Evolutionary conservation across 1,139 yeast genomes (phyloP).

Genomic region (Candida tunisiensis): DNA sequence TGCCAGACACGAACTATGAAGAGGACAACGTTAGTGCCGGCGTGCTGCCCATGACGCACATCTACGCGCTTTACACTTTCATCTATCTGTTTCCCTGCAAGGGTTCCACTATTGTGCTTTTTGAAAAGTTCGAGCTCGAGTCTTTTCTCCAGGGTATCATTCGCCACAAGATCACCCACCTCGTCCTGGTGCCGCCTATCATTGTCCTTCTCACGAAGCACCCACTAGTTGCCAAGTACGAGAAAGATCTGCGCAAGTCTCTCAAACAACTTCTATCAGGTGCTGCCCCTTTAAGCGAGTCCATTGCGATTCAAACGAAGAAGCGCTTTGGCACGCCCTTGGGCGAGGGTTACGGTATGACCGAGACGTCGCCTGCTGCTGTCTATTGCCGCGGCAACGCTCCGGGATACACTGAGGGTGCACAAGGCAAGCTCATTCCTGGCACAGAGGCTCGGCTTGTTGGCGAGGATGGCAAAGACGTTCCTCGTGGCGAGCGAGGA

Average conservation of each 20-base stretch:
- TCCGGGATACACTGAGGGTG: constrained; percentile 7
- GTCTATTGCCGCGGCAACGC: constrained; percentile 16
- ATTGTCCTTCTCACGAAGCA: constrained; percentile 21
- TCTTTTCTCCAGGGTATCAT: constrained; percentile 11
- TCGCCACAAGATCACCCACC: constrained; percentile 12
- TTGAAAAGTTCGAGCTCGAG: constrained; percentile 18
- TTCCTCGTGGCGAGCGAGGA: constrained; percentile 13
- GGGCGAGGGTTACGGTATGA: constrained; percentile 23
- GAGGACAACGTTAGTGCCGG: constrained; percentile 2
- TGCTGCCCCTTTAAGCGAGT: no score
- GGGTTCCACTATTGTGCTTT: constrained; percentile 13
- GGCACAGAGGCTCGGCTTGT: constrained; percentile 15
- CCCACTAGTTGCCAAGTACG: constrained; percentile 18
- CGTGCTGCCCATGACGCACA: constrained; percentile 22
- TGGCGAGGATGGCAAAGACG: constrained; percentile 7
- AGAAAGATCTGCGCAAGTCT: no score
- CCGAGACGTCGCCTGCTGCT: constrained; percentile 19
- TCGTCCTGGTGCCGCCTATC: constrained; percentile 23
- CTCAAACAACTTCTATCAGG: no score
- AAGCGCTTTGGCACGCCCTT: no score
- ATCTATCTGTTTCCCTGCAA: constrained; percentile 9
- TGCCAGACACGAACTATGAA: constrained; percentile 3
- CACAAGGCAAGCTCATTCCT: constrained; percentile 17
- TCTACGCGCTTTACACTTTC: constrained; percentile 17
- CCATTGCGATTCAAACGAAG: no score